Conservation (phyloP, 192 early-diverging fungal genomes). For the Kickxella alabastrina region DNA sequence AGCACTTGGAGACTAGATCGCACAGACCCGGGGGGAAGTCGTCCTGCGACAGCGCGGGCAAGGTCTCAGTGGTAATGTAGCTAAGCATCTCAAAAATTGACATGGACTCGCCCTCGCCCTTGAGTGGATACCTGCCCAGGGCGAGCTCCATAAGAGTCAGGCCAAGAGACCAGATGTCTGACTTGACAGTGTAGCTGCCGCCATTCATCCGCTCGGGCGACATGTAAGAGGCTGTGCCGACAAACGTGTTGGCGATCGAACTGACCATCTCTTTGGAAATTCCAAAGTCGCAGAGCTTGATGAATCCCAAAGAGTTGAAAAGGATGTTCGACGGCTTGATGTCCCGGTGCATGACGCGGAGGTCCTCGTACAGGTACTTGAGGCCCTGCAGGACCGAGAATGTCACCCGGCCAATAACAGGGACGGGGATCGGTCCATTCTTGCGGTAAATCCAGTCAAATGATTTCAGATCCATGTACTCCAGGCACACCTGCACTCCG, state of each 20-base stretch:
- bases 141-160: conserved; percentile 79
- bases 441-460: conserved; percentile 91
- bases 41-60: conserved; percentile 71
- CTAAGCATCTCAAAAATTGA: conserved; percentile 91
- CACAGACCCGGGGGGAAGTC: conserved; percentile 74
- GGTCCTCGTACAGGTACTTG: conserved; percentile 82
- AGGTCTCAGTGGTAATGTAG: conserved; percentile 84
- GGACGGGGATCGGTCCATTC: conserved; percentile 84
- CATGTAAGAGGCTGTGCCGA: conserved; percentile 83
- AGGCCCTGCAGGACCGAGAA: conserved; percentile 71
- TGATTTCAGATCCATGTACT: conserved; percentile 93
- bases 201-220: conserved; percentile 80
- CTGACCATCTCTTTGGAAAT: conserved; percentile 84
- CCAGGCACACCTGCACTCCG: conserved; percentile 92
- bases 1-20: conserved; percentile 62
- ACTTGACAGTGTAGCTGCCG: conserved; percentile 72
- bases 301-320: conserved; percentile 72
- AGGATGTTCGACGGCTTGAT: conserved; percentile 86
- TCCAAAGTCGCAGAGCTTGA: conserved; percentile 87
- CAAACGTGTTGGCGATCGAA: conserved; percentile 82
- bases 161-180: conserved; percentile 81
- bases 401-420: conserved; percentile 79
- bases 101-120: conserved; percentile 61
- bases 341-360: conserved; percentile 93
- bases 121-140: conserved; percentile 68